Percentiles rank a stretch among this genome's conserved stretches.
phyloP scores from a whole-genome alignment of 140 eudicot genomes.

The Cichorium intybus region DNA sequence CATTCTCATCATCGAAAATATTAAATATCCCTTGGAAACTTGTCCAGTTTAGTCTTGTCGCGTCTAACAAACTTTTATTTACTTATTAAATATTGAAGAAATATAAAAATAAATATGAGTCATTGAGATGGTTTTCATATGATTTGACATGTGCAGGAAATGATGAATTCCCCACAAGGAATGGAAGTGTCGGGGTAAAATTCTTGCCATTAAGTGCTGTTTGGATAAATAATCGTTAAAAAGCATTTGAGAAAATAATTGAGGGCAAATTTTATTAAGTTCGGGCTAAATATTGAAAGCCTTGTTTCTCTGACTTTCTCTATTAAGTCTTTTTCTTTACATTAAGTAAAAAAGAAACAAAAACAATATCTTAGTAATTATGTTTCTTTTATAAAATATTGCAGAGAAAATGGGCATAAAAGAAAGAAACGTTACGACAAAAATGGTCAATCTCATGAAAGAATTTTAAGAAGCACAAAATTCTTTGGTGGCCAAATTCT shows the following conservation, averaged over 20 bases:
- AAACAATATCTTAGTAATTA: neutral
- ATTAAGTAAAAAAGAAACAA: no score
- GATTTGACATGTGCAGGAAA: constrained; percentile 21
- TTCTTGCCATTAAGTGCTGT: no score
- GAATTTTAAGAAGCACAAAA: constrained; percentile 40
- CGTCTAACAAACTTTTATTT: no score
- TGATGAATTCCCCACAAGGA: constrained; percentile 20
- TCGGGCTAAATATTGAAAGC: neutral
- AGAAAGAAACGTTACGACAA: constrained; percentile 25
- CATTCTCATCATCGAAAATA: no score
- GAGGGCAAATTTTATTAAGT: neutral
- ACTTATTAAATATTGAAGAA: no score
- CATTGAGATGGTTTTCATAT: no score
- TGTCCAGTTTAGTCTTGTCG: no score
- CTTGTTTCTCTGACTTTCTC: neutral
- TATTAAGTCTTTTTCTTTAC: neutral
- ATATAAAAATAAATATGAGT: no score
- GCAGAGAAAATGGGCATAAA: constrained; percentile 29
- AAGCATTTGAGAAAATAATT: neutral
- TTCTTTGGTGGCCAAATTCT: constrained; percentile 22
- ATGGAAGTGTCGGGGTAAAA: constrained; percentile 24
- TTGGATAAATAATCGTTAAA: no score
- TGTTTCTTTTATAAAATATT: neutral
- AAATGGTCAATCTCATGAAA: constrained; percentile 33
- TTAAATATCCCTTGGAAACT: no score